Evolutionary conservation across 2,329 filamentous ascomycete genomes (phyloP).

Genomic region (Aspergillus sojae): DNA sequence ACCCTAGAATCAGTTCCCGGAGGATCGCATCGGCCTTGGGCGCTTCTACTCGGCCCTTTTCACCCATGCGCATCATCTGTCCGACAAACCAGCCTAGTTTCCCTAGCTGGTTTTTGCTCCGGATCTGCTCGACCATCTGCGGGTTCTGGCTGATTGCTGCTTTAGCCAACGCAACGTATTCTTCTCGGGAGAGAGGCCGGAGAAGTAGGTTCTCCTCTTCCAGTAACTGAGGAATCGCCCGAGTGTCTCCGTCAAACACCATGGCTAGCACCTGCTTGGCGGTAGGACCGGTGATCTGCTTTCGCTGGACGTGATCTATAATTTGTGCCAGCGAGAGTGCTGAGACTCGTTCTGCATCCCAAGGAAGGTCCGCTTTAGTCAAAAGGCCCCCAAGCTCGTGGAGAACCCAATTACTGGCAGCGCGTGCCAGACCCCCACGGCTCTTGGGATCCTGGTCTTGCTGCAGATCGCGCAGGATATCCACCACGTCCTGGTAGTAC

Average conservation of each 20-base stretch:
- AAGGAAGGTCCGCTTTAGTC: constrained; percentile 54
- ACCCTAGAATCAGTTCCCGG: constrained; percentile 48
- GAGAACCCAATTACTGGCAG: constrained; percentile 69
- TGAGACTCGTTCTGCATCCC: constrained; percentile 44
- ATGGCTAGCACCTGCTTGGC: constrained; percentile 62
- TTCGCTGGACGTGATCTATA: constrained; percentile 46
- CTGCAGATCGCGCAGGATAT: constrained; percentile 35
- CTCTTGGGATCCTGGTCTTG: constrained; percentile 28
- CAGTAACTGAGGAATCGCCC: constrained; percentile 56
- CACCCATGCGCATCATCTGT: constrained; percentile 65
- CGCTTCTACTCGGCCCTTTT: constrained; percentile 65
- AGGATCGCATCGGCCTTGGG: constrained; percentile 59
- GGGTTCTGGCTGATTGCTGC: constrained; percentile 57
- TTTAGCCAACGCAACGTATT: constrained; percentile 59
- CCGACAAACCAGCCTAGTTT: constrained; percentile 71
- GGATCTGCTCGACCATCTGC: constrained; percentile 62
- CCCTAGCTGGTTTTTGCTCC: constrained; percentile 61
- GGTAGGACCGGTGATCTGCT: constrained; percentile 56
- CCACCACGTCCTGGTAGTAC: constrained; percentile 65
- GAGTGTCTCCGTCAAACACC: constrained; percentile 56
- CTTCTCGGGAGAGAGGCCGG: constrained; percentile 55
- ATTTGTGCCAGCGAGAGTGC: constrained; percentile 49
- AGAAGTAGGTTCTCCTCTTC: constrained; percentile 59
- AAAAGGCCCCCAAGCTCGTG: constrained; percentile 72
- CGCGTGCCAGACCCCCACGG: constrained; percentile 46